phyloP scores from a whole-genome alignment of 1,139 yeast genomes.

The Candida sp. region DNA sequence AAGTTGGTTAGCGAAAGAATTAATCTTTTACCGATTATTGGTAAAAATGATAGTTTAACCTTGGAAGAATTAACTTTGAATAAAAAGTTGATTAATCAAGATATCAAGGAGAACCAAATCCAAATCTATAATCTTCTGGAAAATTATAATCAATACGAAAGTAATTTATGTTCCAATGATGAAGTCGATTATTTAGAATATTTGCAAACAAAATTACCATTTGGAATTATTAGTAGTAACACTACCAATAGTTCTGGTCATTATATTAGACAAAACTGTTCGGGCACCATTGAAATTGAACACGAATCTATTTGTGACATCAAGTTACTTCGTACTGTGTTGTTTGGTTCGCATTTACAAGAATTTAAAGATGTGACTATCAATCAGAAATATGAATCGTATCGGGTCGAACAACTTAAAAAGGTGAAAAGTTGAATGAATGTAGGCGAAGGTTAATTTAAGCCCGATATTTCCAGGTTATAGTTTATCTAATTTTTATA shows the following conservation, averaged over 20 bases:
- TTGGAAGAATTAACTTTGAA: constrained; percentile 39
- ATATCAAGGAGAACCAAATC: constrained; percentile 41
- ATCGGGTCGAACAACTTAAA: constrained; percentile 32
- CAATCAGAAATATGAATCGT: constrained; percentile 56
- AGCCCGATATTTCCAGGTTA: no score
- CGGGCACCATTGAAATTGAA: constrained; percentile 30
- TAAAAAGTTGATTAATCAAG: constrained; percentile 41
- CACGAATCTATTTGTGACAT: constrained; percentile 56
- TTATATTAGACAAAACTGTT: constrained; percentile 9
- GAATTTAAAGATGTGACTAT: constrained; percentile 67
- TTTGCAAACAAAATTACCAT: constrained; percentile 17
- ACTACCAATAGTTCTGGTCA: constrained; percentile 5
- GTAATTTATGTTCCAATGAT: constrained; percentile 6
- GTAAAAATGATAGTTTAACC: constrained; percentile 58
- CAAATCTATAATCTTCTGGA: constrained; percentile 46
- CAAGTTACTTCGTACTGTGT: constrained; percentile 50
- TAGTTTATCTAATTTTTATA: no score
- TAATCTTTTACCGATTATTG: constrained; percentile 55
- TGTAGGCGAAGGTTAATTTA: no score
- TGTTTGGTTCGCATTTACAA: constrained; percentile 64
- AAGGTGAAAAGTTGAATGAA: not conserved
- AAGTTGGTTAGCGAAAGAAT: constrained; percentile 45
- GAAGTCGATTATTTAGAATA: constrained; percentile 10
- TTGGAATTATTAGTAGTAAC: constrained; percentile 17
- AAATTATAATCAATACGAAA: constrained; percentile 4